Evolutionary conservation across 2,329 filamentous ascomycete species (phyloP), one percentile per base, ranked within the genome.

Genomic region (Penicillium brevicompactum): DNA sequence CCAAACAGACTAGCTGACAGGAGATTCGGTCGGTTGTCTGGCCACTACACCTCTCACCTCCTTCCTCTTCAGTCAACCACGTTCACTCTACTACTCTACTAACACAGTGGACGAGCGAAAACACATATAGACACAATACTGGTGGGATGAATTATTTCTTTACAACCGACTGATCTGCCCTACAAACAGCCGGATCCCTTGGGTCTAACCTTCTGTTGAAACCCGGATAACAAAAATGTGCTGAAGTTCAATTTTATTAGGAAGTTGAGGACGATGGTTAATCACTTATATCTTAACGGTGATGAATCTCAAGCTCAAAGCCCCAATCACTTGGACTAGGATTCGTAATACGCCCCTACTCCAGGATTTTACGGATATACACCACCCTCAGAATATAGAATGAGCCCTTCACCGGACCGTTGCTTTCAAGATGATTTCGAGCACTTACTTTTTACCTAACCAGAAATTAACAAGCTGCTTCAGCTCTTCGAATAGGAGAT

Each of bases 211-310:
- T 4, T 14, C 21, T 40, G 7, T 14, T 40, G n/a, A 48, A 40
- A 14, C 9, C 21, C 30, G 9, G n/a, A 9, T 30, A 9, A 40
- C 32, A 13, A 40, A 3, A 14, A 51, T 51, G 8, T 51, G 31
- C 41, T 51, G 30, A 51, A 51, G 16, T 38, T 37, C 14, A 18
- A 13, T 51, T 51, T 40, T n/a, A 27, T 11, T 51, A 32, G 41
- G 31, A 51, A 51, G 45, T 45, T 51, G 41, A 38, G 49, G 49
- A 40, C 41, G 31, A 51, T 51, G 2, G 30, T 45, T 51, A 45
- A 51, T 30, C 30, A 51, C 40, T 45, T 10, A 18, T 51, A 4
- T 38, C 5, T 14, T 16, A 45, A 45, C 18, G 13, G 18, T 38
- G 38, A 51, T 38, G 30, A 38, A 18, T 21, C 6, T 8, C 14